A percentile compares a stretch with the other conserved stretches of the same genome.
Conservation (phyloP, 2,329 filamentous ascomycete species). For the Exophiala mesophila region DNA sequence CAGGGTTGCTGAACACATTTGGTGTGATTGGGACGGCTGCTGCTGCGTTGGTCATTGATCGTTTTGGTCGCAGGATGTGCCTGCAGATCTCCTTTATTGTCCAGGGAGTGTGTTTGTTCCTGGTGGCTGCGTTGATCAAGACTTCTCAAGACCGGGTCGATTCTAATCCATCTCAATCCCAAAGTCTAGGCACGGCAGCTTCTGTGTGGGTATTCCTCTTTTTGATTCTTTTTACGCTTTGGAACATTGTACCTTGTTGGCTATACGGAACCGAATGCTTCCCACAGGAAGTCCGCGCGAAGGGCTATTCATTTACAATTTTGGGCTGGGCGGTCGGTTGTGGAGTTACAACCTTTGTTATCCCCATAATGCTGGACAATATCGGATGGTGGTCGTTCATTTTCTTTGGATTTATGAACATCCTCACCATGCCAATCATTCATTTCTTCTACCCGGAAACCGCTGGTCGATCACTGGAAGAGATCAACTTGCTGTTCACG, state of each 20-base stretch:
- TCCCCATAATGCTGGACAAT: conserved; percentile 37
- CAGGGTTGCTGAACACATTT: conserved; percentile 26
- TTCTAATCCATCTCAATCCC: conserved; percentile 16
- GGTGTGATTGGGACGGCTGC: conserved; percentile 27
- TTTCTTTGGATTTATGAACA: conserved; percentile 41
- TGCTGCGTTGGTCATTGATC: conserved; percentile 28
- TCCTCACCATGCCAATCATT: conserved; percentile 47
- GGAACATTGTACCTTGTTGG: conserved; percentile 59
- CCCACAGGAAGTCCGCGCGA: conserved; percentile 49
- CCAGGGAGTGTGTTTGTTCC: conserved; percentile 24
- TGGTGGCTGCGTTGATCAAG: conserved; percentile 25
- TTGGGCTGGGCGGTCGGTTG: conserved; percentile 48
- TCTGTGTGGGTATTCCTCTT: conserved; percentile 49
- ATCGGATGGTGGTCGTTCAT: conserved; percentile 42
- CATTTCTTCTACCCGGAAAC: conserved; percentile 54
- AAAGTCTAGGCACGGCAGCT: conserved; percentile 22
- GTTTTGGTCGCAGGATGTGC: conserved; percentile 21
- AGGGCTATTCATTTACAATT: conserved; percentile 48
- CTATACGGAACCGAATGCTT: conserved; percentile 44
- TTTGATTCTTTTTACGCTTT: conserved; percentile 61
- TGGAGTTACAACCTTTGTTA: conserved; percentile 33
- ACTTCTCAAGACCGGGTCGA: conserved; percentile 19
- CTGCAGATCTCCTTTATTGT: conserved; percentile 25
- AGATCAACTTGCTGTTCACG: conserved; percentile 43
- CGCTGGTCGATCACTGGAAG: conserved; percentile 40